Base-by-base conservation (phyloP, 768 basidiomycete species). In the Suillus spraguei region DNA sequence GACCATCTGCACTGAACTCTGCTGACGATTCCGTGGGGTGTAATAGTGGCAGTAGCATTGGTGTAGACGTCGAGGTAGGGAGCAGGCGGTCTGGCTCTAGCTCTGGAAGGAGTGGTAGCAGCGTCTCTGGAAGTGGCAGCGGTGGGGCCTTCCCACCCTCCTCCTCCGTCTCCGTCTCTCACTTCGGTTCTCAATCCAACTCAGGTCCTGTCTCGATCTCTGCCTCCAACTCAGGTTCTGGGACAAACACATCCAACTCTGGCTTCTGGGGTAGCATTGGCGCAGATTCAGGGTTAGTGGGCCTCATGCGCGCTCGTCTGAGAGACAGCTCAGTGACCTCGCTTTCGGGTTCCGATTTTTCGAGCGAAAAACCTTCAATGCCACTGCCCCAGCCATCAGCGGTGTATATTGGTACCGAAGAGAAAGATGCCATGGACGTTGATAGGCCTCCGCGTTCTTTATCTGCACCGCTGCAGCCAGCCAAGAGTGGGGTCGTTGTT, bases 321-420 rank as follows among this genome's bases (percentile, higher is more conserved):
- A 63, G 60, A 56, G 56, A 58, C 20, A 72, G 73, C 24, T 75
- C 75, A 7, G 74, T 61, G n/a, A 75, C 74, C 20, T 75, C 74
- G 47, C 42, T 74, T 52, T 75, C 73, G 33, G 70, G 75, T 36
- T 64, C 60, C 5, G 70, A 67, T 41, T 72, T 71, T 5, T 60
- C 58, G 10, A 60, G 47, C 8, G 52, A 50, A 35, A 64, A 60
- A 55, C 63, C 41, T 33, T 42, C 10, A 50, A 67, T 41, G 17
- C 35, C 52, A 24, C 59, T 65, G 39, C 63, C 58, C 52, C 65
- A 54, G 38, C 60, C 65, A 38, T 66, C 63, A 5, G 60, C n/a
- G 17, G 22, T 61, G 42, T 61, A 58, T 64, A n/a, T 61, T 14
- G 44, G 20, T 8, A 60, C 63, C 50, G 63, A 50, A 33, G 67